These are phyloP conservation scores for Kluyveromyces sp. DNA, from an alignment of 1,139 yeast genomes.

Conservation along the genomic window DNA sequence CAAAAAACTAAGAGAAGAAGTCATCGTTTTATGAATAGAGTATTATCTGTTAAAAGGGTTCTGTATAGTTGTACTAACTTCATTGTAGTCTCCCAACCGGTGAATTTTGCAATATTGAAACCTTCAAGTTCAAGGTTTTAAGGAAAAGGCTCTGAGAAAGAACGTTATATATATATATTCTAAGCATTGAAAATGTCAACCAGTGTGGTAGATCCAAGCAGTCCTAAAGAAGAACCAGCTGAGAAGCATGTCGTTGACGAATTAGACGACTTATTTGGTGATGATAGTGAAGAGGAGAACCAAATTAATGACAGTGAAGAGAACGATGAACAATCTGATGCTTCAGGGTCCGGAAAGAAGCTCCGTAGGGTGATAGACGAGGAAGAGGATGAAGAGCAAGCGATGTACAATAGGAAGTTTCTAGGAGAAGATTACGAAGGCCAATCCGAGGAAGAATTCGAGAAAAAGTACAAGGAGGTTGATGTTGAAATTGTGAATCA, in stretches of 20 bases:
- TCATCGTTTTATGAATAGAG: too few species aligned
- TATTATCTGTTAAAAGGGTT: too few species aligned
- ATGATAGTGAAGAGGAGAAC: slow-evolving; percentile 32
- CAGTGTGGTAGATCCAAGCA: background rate
- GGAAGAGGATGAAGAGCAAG: slow-evolving; percentile 30
- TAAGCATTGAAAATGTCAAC: background rate
- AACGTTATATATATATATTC: too few species aligned
- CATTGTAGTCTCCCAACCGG: too few species aligned
- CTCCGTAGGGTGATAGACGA: slow-evolving; percentile 11
- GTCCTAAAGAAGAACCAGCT: background rate
- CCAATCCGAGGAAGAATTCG: slow-evolving; percentile 33
- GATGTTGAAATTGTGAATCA: slow-evolving; percentile 71
- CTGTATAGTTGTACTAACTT: too few species aligned
- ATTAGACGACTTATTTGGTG: slow-evolving; percentile 40
- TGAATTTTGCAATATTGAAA: too few species aligned
- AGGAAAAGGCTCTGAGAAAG: too few species aligned
- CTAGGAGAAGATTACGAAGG: slow-evolving; percentile 31
- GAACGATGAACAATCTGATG: slow-evolving; percentile 11
- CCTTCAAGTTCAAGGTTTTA: too few species aligned
- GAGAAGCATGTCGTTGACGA: slow-evolving; percentile 11
- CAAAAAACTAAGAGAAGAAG: too few species aligned
- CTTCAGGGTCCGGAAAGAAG: background rate
- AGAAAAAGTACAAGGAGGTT: slow-evolving; percentile 39
- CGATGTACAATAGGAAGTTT: slow-evolving; percentile 29
- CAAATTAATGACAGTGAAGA: slow-evolving; percentile 26